phyloP scores from a whole-genome alignment of 306 rosid genomes.

The Prunus armeniaca region DNA sequence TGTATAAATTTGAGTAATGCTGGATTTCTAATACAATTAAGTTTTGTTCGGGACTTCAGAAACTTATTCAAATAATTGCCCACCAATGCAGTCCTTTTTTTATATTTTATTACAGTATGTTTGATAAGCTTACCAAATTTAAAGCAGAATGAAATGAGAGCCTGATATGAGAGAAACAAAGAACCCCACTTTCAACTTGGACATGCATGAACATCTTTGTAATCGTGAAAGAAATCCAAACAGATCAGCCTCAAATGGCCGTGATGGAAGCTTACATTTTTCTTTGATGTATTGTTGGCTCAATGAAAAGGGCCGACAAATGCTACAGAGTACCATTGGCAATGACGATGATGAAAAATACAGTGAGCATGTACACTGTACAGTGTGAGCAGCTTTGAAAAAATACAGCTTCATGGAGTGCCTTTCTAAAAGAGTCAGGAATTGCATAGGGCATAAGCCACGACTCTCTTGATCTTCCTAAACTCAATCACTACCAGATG shows the following conservation, averaged over 20 bases:
- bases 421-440: conserved; percentile 17
- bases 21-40: no score
- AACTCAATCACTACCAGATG: conserved; percentile 32
- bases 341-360: conserved; percentile 5
- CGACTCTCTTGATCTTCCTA: conserved; percentile 15
- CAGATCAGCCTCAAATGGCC: background rate
- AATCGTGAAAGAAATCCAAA: background rate
- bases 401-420: conserved; percentile 28
- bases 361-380: conserved; percentile 12
- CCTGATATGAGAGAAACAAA: background rate
- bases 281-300: background rate
- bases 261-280: conserved; percentile 8
- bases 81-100: no score
- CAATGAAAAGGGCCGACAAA: conserved; percentile 17
- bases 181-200: background rate
- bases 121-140: no score
- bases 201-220: background rate
- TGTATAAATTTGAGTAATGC: no score
- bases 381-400: conserved; percentile 4
- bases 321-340: background rate
- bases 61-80: no score
- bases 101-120: no score
- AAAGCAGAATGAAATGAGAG: background rate
- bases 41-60: no score
- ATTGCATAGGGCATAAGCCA: background rate